Evolutionary conservation across 495 filamentous ascomycete genomes (phyloP).

Genomic region (Parachaetomium inaequale): DNA sequence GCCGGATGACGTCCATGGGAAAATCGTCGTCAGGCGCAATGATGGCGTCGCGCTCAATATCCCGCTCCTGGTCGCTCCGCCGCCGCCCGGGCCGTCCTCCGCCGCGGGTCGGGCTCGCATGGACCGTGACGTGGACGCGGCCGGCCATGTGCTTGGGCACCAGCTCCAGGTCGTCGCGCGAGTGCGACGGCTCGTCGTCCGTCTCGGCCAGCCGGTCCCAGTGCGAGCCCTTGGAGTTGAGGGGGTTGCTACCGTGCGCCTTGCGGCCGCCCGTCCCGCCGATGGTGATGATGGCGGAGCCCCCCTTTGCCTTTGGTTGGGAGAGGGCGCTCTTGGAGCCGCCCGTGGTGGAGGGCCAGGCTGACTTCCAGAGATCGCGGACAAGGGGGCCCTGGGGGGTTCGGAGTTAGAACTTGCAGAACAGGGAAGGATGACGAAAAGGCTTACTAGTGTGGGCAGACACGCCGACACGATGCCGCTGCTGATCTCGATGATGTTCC

Average conservation of each 20-base stretch:
- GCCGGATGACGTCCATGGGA: slow-evolving; percentile 6
- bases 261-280: slow-evolving; percentile 11
- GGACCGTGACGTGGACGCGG: neutral
- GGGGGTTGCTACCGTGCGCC: neutral
- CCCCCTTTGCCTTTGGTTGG: neutral
- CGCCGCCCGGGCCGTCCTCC: neutral
- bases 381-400: slow-evolving; percentile 1
- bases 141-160: slow-evolving; percentile 6
- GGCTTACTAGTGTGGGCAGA: slow-evolving; percentile 4
- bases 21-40: neutral
- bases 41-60: neutral
- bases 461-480: slow-evolving; percentile 8
- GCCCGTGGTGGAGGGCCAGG: slow-evolving; percentile 3
- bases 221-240: neutral
- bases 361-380: slow-evolving; percentile 9
- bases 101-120: neutral
- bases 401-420: neutral
- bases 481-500: slow-evolving; percentile 16
- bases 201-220: slow-evolving; percentile 5
- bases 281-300: slow-evolving; percentile 7
- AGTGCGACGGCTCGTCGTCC: neutral
- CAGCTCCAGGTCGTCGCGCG: slow-evolving; percentile 4
- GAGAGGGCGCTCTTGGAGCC: neutral
- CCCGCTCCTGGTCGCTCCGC: neutral
- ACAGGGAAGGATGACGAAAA: neutral